A percentile compares a stretch with the other conserved stretches of the same genome.
Conservation (phyloP, 805 yeast species). For the Candida methanosorbosa region DNA sequence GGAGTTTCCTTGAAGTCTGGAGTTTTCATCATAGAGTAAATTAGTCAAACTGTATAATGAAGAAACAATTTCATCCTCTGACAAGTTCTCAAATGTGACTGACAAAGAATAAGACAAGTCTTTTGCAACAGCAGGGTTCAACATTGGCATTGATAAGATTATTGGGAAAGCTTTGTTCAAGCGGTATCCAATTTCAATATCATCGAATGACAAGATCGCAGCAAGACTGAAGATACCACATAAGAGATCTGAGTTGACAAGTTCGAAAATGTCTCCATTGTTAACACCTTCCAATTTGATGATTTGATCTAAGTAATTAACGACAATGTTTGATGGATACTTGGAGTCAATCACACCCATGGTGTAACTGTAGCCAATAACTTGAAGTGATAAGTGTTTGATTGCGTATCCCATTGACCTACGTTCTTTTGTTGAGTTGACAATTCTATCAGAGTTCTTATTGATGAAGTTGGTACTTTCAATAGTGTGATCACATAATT, state of each 20-base stretch:
- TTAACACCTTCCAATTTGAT: conserved; percentile 22
- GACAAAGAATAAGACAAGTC: conserved; percentile 53
- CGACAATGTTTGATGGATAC: conserved; percentile 36
- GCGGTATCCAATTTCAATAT: conserved; percentile 33
- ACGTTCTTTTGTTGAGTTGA: conserved; percentile 16
- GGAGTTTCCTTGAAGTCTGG: conserved; percentile 10
- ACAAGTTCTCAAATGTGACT: conserved; percentile 53
- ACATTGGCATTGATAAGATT: conserved; percentile 46
- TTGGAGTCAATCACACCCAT: conserved; percentile 28
- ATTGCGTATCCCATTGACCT: conserved; percentile 16
- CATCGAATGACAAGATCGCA: conserved; percentile 23
- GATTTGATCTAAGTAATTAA: conserved; percentile 33
- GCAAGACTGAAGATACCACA: conserved; percentile 27
- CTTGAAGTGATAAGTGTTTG: conserved; percentile 36
- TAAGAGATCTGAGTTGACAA: conserved; percentile 37
- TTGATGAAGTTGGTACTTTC: conserved; percentile 15
- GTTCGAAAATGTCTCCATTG: conserved; percentile 43
- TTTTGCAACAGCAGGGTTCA: conserved; percentile 37
- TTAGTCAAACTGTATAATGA: conserved; percentile 80
- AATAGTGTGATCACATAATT: too few relatives aligned
- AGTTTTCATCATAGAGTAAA: conserved; percentile 39
- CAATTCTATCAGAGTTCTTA: conserved; percentile 15
- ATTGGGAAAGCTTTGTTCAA: conserved; percentile 31
- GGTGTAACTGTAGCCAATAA: conserved; percentile 23
- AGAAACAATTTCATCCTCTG: conserved; percentile 78